These are phyloP conservation scores for Rugosomyces carneus DNA, from an alignment of 1,284 basidiomycete species.

Conservation along the genomic window DNA sequence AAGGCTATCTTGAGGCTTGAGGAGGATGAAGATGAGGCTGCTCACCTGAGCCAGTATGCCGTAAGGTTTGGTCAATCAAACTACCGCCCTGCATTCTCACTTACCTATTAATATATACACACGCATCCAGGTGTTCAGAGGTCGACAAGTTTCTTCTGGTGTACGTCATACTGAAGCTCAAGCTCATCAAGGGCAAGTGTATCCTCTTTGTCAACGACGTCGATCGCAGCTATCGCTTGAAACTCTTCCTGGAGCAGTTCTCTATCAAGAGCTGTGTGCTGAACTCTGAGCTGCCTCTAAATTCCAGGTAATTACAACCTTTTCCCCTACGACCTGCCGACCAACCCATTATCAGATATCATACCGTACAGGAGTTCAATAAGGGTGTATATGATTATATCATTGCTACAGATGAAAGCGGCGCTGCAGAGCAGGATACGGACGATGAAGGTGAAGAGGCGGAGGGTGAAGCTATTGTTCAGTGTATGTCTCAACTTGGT, in stretches of 20 bases:
- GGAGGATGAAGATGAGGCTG: slow-evolving; percentile 77
- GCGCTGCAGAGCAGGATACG: slow-evolving; percentile 48
- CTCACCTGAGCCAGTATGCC: slow-evolving; percentile 81
- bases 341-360: slow-evolving; percentile 55
- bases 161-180: slow-evolving; percentile 93
- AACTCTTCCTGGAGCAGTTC: slow-evolving; percentile 97
- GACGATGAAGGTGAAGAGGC: slow-evolving; percentile 32
- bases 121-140: slow-evolving; percentile 67
- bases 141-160: slow-evolving; percentile 93
- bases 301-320: slow-evolving; percentile 60
- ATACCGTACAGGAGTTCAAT: slow-evolving; percentile 98
- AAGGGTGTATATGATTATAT: slow-evolving; percentile 98
- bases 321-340: background rate
- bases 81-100: background rate
- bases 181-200: slow-evolving; percentile 93
- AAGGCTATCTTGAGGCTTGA: slow-evolving; percentile 83
- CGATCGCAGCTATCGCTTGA: slow-evolving; percentile 90
- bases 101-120: background rate
- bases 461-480: slow-evolving; percentile 28
- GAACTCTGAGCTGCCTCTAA: slow-evolving; percentile 93
- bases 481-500: slow-evolving; percentile 31
- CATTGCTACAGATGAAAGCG: slow-evolving; percentile 92
- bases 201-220: slow-evolving; percentile 98
- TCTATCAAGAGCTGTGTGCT: slow-evolving; percentile 95
- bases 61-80: slow-evolving; percentile 46